Conservation (phyloP, 78 protist genomes). For the Tieghemostelium lacteum region DNA sequence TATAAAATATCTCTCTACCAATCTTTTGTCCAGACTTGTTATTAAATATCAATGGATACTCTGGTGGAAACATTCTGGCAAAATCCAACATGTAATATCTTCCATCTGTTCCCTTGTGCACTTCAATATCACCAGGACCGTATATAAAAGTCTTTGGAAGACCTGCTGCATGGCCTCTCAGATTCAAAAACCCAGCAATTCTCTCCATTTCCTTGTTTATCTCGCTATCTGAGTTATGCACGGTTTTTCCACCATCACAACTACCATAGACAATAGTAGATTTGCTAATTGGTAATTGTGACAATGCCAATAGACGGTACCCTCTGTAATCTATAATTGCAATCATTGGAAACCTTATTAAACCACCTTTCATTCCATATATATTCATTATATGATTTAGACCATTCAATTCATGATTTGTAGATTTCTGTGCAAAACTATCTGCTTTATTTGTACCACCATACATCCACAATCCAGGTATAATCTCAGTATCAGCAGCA, state of each 20-base stretch:
- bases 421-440: constrained; percentile 52
- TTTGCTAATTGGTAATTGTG: constrained; percentile 57
- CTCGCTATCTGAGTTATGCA: not conserved
- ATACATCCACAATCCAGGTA: constrained; percentile 56
- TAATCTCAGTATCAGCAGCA: constrained; percentile 36
- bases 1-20: constrained; percentile 36
- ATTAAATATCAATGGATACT: constrained; percentile 17
- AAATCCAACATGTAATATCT: constrained; percentile 40
- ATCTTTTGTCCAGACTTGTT: not conserved
- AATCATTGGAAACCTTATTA: constrained; percentile 55
- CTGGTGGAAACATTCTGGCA: constrained; percentile 59
- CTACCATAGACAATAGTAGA: constrained; percentile 79
- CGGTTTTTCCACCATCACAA: constrained; percentile 54
- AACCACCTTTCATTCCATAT: not conserved
- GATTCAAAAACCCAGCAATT: constrained; percentile 5
- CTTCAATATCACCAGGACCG: constrained; percentile 78
- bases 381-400: constrained; percentile 49
- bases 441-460: constrained; percentile 39
- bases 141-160: not conserved
- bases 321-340: constrained; percentile 77
- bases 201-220: constrained; percentile 21
- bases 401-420: constrained; percentile 50
- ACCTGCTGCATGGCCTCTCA: constrained; percentile 30
- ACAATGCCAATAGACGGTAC: constrained; percentile 59
- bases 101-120: constrained; percentile 17